Evolutionary conservation across 2,329 filamentous ascomycete genomes (phyloP).

Genomic region (Diaporthe citriasiana): DNA sequence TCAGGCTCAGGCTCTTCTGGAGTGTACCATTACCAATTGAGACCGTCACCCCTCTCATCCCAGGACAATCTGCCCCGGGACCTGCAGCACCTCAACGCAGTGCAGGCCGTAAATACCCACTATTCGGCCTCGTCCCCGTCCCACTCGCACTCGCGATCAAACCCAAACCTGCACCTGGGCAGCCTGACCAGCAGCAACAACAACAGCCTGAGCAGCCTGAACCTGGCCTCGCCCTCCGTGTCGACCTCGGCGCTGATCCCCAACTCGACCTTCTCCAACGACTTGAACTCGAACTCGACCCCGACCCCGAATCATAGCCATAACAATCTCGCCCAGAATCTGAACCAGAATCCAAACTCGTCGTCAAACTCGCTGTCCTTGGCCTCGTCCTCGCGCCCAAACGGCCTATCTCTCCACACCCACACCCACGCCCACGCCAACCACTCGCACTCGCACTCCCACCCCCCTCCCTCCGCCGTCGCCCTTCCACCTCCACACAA

Average conservation of each 20-base stretch:
- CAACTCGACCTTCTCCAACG: background rate
- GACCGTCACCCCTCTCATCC: constrained; percentile 42
- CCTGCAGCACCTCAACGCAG: constrained; percentile 42
- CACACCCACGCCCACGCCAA: background rate
- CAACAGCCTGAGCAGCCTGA: constrained; percentile 25
- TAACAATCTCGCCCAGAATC: background rate
- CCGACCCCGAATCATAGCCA: constrained; percentile 15
- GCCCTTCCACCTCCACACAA: constrained; percentile 29
- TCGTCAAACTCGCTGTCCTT: constrained; percentile 5
- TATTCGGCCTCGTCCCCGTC: constrained; percentile 17
- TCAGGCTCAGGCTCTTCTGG: background rate
- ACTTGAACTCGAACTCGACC: constrained; percentile 1
- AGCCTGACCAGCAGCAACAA: constrained; percentile 10
- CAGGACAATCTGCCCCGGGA: constrained; percentile 41
- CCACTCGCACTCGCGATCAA: constrained; percentile 21
- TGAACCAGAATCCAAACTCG: background rate
- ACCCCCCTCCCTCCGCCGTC: constrained; percentile 19
- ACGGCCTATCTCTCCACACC: constrained; percentile 7
- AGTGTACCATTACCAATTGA: constrained; percentile 6
- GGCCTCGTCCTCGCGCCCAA: constrained; percentile 24
- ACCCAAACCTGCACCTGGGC: constrained; percentile 21
- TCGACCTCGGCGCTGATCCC: constrained; percentile 9
- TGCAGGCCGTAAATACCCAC: constrained; percentile 41
- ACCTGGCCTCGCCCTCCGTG: background rate
- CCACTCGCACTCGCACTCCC: constrained; percentile 38